Conservation (phyloP, 83 land plant genomes). For the Diphasiastrum complanatum region DNA sequence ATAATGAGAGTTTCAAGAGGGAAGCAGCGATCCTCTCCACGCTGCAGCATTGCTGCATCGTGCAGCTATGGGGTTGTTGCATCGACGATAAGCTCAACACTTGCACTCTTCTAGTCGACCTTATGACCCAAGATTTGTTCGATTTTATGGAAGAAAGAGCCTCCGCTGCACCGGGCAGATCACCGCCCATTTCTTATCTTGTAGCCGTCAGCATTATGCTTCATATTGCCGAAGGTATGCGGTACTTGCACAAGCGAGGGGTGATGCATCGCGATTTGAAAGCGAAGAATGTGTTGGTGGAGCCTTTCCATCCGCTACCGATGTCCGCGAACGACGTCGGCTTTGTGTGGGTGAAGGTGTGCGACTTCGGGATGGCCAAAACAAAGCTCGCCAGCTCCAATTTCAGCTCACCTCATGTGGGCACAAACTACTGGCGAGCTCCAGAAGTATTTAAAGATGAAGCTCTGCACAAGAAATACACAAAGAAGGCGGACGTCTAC, state of each 20-base stretch:
- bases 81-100: too few species aligned
- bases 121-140: constrained; percentile 1
- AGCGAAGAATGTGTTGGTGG: not conserved
- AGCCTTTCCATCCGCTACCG: too few species aligned
- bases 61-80: not conserved
- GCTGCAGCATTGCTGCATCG: not conserved
- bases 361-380: not conserved
- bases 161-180: not conserved
- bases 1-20: constrained; percentile 4
- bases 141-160: not conserved
- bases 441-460: not conserved
- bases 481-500: not conserved
- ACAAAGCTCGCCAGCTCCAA: not conserved
- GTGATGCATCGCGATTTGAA: constrained; percentile 7
- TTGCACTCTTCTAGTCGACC: constrained; percentile 6
- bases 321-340: not conserved
- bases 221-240: constrained; percentile 11
- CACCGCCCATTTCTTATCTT: not conserved
- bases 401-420: not conserved
- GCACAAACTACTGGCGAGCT: not conserved
- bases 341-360: not conserved
- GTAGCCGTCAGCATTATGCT: constrained; percentile 9
- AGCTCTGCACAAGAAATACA: not conserved
- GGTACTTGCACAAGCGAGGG: not conserved
- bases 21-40: not conserved